Base-by-base conservation (phyloP, 306 rosid species). In the Bauhinia variegata region DNA sequence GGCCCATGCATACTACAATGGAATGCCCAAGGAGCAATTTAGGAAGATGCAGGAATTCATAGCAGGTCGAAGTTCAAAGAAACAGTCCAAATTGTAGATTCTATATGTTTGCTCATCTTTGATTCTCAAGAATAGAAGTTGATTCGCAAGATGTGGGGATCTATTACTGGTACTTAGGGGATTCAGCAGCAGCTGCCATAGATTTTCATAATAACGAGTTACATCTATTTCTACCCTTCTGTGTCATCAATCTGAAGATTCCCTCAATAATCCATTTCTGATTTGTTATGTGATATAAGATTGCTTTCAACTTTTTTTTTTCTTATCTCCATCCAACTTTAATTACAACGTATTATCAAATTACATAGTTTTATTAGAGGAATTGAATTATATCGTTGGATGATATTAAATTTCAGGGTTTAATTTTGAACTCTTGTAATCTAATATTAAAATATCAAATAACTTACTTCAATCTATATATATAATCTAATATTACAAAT, bases 11-110 rank as follows among this genome's bases (percentile, higher is more conserved):
- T 92, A 86, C 63, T 89, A 89, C 77, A 86, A 75, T 8, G 89
- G 96, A 76, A 92, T 87, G 96, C 87, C 93, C 16, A 87, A 86
- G 76, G 96, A 86, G 50, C 93, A 87, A 77, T 92, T 92, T 74
- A 76, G 61, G 82, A 86, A 84, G 79, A 92, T 92, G 98, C 93
- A 84, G 79, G 93, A 89, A 75, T 92, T 89, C 49, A 89, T 89
- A 71, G 89, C 89, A 1, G 86, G 92, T 69, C 84, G 92, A 68
- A 71, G 89, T 80, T 83, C 87, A 7, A 84, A 87, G 80, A 82
- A 81, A 61, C 91, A 79, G 41, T 82, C 98, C 18, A 92, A 87
- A 87, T 60, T 92, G 78, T 92, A 92, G 82, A 65, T 41, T 50
- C 13, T 43, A 30, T 48, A 19, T 43, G 41, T 36, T 7, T 62